Percentiles rank a stretch among this genome's conserved stretches.
Conservation (phyloP, 495 filamentous ascomycete species). For the Hyaloscypha bicolor region DNA sequence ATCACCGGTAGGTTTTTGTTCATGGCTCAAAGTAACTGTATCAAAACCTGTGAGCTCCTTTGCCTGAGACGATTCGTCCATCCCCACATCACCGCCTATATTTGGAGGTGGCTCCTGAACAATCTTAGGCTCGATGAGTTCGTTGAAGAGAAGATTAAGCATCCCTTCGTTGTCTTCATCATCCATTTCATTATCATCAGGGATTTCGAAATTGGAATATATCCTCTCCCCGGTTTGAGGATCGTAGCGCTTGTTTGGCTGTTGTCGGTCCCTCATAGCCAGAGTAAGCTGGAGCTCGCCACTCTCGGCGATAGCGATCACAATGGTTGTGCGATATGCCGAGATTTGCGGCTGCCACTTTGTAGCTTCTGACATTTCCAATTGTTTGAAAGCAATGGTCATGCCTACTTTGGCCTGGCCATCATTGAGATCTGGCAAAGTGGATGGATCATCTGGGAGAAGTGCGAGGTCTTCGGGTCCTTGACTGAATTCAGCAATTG, state of each 20-base stretch:
- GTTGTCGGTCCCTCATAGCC: conserved; percentile 66
- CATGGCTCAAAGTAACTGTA: conserved; percentile 6
- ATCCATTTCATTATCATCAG: conserved; percentile 55
- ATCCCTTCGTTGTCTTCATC: conserved; percentile 55
- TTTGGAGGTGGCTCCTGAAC: conserved; percentile 42
- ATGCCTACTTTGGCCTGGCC: conserved; percentile 60
- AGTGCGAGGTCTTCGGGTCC: conserved; percentile 62
- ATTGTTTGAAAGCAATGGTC: conserved; percentile 79
- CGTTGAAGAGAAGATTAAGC: conserved; percentile 52
- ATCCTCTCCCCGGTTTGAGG: conserved; percentile 59
- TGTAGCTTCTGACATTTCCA: conserved; percentile 70
- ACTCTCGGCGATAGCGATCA: conserved; percentile 52
- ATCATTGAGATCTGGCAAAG: conserved; percentile 55
- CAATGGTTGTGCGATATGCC: conserved; percentile 64
- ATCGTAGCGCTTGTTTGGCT: conserved; percentile 50
- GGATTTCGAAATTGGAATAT: conserved; percentile 70
- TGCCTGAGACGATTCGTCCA: conserved; percentile 22
- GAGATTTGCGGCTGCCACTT: conserved; percentile 78
- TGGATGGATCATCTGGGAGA: conserved; percentile 63
- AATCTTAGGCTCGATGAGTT: conserved; percentile 65
- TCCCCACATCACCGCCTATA: not conserved
- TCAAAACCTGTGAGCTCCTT: conserved; percentile 6
- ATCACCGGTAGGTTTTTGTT: conserved; percentile 34
- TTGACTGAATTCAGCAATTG: conserved; percentile 36
- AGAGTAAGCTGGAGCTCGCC: conserved; percentile 59